Conservation (phyloP, 1,139 yeast genomes). For the Blastobotrys persicus region DNA sequence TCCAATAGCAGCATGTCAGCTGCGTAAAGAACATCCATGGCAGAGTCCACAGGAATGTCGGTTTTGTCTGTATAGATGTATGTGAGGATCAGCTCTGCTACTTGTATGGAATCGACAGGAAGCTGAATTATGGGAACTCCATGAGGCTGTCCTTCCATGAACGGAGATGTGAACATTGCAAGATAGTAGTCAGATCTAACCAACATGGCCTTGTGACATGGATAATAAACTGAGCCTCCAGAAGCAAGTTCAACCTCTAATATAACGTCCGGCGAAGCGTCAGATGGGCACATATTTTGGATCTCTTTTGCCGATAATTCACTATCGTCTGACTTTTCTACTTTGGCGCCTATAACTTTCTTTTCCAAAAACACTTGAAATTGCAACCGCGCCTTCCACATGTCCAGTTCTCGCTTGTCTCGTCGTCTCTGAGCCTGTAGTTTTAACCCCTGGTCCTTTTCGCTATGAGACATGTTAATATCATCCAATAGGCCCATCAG, state of each 20-base stretch:
- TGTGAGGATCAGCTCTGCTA: slow-evolving; percentile 54
- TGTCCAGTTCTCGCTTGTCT: slow-evolving; percentile 21
- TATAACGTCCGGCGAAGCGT: slow-evolving; percentile 50
- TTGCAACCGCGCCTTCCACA: slow-evolving; percentile 28
- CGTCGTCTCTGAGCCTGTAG: slow-evolving; percentile 14
- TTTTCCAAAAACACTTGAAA: slow-evolving; percentile 40
- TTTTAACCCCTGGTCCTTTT: slow-evolving; percentile 15
- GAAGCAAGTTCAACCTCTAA: slow-evolving; percentile 40
- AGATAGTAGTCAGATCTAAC: slow-evolving; percentile 62
- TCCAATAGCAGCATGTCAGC: slow-evolving; percentile 66
- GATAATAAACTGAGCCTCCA: slow-evolving; percentile 43
- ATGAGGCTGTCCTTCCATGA: slow-evolving; percentile 34
- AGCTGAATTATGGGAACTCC: slow-evolving; percentile 40
- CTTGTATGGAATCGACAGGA: slow-evolving; percentile 41
- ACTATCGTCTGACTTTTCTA: slow-evolving; percentile 4
- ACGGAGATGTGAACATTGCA: slow-evolving; percentile 58
- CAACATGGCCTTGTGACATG: slow-evolving; percentile 62
- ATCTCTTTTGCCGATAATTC: slow-evolving; percentile 12
- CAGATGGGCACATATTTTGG: slow-evolving; percentile 18
- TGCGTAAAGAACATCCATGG: slow-evolving; percentile 55
- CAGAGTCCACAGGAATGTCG: slow-evolving; percentile 47
- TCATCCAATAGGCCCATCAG: slow-evolving; percentile 42
- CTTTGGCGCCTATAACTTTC: slow-evolving; percentile 38
- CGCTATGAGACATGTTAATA: slow-evolving; percentile 28
- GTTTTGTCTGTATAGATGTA: slow-evolving; percentile 63